phyloP scores from a whole-genome alignment of 148 eudicot species.

The Dianthus caryophyllus region DNA sequence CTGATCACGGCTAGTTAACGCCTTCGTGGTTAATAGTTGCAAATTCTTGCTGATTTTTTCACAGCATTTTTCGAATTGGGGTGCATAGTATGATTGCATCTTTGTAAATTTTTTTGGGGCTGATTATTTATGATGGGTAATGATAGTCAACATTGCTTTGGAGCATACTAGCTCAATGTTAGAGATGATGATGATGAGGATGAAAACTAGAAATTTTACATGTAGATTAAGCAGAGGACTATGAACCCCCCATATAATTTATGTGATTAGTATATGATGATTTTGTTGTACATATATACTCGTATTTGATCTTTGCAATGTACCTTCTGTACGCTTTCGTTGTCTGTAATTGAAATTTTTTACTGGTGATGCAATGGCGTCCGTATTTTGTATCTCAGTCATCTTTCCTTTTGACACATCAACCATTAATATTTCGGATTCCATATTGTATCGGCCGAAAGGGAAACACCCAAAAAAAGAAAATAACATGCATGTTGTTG shows the following conservation, averaged over 20 bases:
- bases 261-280: not conserved
- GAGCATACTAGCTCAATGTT: not conserved
- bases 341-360: too few species aligned
- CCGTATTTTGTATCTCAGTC: too few species aligned
- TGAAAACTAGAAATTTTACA: constrained; percentile 8
- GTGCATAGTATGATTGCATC: too few species aligned
- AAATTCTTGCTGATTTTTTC: not conserved
- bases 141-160: constrained; percentile 5
- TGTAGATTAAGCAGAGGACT: not conserved
- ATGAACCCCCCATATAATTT: constrained; percentile 1
- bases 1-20: not conserved
- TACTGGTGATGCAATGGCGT: too few species aligned
- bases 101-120: constrained; percentile 23
- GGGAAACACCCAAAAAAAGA: too few species aligned
- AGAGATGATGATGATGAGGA: not conserved
- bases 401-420: too few species aligned
- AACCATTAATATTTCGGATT: too few species aligned
- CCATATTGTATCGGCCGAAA: too few species aligned
- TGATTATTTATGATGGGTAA: not conserved
- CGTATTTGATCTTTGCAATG: not conserved
- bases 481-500: too few species aligned
- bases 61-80: not conserved
- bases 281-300: not conserved
- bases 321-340: not conserved
- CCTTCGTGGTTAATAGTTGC: not conserved